Percentiles rank a stretch among this genome's conserved stretches.
phyloP scores from a whole-genome alignment of 2,329 filamentous ascomycete genomes.

The Pseudocercospora crystallina region DNA sequence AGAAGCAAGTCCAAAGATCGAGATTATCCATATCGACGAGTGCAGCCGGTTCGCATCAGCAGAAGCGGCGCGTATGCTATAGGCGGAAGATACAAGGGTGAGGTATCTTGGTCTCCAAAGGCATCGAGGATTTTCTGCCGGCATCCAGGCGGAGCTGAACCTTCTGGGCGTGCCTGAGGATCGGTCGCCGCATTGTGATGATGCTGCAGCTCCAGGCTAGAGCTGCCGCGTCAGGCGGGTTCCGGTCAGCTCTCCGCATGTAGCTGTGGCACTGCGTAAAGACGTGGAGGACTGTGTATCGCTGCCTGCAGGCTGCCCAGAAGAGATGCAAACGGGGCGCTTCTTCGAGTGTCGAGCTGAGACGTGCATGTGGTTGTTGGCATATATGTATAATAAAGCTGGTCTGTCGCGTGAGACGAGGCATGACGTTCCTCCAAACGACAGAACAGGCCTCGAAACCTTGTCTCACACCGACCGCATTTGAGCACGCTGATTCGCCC shows the following conservation, averaged over 20 bases:
- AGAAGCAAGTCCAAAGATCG: not conserved
- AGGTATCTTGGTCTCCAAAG: too few species aligned
- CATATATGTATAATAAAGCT: not conserved
- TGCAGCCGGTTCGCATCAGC: too few species aligned
- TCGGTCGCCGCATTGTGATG: constrained; percentile 6
- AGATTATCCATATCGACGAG: not conserved
- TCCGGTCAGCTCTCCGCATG: too few species aligned
- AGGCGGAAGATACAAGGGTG: too few species aligned
- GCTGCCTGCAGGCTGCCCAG: not conserved
- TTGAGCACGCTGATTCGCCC: constrained; percentile 1
- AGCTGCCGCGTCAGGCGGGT: constrained; percentile 6
- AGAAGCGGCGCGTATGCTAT: too few species aligned
- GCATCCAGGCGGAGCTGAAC: constrained; percentile 11
- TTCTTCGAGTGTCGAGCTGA: not conserved
- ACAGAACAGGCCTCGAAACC: not conserved
- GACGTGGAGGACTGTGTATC: too few species aligned
- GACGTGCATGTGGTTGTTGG: constrained; percentile 13
- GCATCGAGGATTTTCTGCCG: constrained; percentile 1
- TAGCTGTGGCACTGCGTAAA: too few species aligned
- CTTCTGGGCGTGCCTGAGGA: constrained; percentile 11
- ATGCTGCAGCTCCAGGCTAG: constrained; percentile 1
- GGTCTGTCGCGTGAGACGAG: constrained; percentile 1
- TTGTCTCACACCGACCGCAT: constrained; percentile 3
- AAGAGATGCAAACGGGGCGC: constrained; percentile 1
- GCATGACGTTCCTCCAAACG: constrained; percentile 10